Evolutionary conservation across 441 rosid species (phyloP).

Genomic region (Syzygium malaccense): DNA sequence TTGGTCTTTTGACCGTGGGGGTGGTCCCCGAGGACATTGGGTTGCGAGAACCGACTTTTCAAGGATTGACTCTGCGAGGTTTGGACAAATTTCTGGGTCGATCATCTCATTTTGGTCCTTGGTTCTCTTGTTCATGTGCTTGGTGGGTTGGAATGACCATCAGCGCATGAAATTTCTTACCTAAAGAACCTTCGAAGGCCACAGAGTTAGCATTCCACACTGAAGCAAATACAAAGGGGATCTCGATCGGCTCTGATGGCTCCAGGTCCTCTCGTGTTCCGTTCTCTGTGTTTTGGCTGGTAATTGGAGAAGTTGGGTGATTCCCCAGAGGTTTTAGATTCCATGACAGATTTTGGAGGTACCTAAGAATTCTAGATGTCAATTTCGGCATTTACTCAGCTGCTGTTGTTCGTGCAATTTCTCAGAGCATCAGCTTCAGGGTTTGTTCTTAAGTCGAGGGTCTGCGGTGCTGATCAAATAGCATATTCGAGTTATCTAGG

Average conservation of each 20-base stretch:
- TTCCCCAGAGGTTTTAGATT: neutral
- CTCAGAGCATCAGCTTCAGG: slow-evolving; percentile 29
- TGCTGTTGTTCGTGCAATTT: slow-evolving; percentile 35
- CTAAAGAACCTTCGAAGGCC: neutral
- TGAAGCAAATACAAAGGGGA: neutral
- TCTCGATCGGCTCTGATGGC: neutral
- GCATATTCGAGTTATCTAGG: slow-evolving; percentile 31
- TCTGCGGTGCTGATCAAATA: slow-evolving; percentile 47
- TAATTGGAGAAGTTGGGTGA: neutral
- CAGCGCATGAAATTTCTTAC: neutral
- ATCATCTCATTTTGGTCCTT: neutral
- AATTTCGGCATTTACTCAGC: slow-evolving; percentile 13
- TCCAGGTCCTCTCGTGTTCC: neutral
- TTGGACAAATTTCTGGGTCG: neutral
- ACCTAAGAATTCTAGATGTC: slow-evolving; percentile 5
- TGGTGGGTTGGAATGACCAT: neutral
- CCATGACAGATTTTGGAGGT: neutral
- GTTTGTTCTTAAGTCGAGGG: slow-evolving; percentile 30
- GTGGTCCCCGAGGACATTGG: neutral
- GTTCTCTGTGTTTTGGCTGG: neutral
- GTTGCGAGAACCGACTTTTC: neutral
- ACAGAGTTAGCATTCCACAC: neutral
- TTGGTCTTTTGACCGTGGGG: neutral
- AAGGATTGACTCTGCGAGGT: neutral
- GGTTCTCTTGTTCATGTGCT: neutral